Evolutionary conservation across 768 basidiomycete species (phyloP), one percentile per base, ranked within the genome.

Genomic region (Xerocomellus intermedius): DNA sequence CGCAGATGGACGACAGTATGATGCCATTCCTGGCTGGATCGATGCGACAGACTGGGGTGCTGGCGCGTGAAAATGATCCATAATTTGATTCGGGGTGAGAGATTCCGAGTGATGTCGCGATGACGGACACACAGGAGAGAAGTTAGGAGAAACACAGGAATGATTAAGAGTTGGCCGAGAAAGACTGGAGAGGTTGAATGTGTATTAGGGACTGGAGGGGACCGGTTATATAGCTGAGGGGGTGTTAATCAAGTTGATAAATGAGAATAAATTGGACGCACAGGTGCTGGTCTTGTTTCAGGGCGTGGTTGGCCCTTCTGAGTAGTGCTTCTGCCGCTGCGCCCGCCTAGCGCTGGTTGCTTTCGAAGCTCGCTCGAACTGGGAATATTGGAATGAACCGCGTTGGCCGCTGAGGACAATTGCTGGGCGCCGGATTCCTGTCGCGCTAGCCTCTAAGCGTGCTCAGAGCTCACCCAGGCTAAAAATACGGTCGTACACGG

Each of bases 1-100:
- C 36, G 72, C 72, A 41, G 79, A 75, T 56, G 79, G 73, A 30
- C 73, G 68, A 37, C 70, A 64, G 52, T 62, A 69, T 21, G 64
- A 56, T 47, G 38, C 55, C 14, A 64, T 56, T 26, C 46, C 55
- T 50, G 56, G 54, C 35, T 57, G 42, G 7, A 60, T 24, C 37
- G 55, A 59, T 42, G 57, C 22, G 14, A 43, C 42, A 48, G 65
- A 49, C 17, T 58, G 57, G 3, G 67, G 69, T 6, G 60, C 53
- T 8, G 69, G 61, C 6, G 60, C 58, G 17, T 62, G 56, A 48
- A 62, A 59, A 48, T 60, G 55, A 24, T 72, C 60, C 69, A 72
- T 72, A 49, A 39, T 50, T 41, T 46, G 56, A 52, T 45, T 48
- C 55, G 43, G 24, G 38, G 36, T 53, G 49, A 32, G 32, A 42